These are phyloP conservation scores for Coemansia erecta DNA, from an alignment of 192 early-diverging fungal species.

Conservation along the genomic window DNA sequence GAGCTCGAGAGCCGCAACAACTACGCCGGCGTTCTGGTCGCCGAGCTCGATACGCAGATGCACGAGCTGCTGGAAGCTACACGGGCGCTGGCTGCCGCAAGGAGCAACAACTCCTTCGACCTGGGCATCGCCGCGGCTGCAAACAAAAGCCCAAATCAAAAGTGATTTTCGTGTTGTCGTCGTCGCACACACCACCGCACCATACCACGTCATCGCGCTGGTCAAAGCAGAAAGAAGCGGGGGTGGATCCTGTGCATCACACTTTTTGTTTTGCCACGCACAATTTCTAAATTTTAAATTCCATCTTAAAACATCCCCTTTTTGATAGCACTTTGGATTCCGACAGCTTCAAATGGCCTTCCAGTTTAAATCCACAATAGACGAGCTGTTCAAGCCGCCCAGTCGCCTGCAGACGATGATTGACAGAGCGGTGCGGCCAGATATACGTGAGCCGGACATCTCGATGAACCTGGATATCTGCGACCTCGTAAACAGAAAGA, in stretches of 20 bases:
- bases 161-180: too few relatives aligned
- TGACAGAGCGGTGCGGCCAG: constrained; percentile 78
- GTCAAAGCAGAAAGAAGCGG: too few relatives aligned
- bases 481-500: constrained; percentile 90
- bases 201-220: too few relatives aligned
- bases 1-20: constrained; percentile 23
- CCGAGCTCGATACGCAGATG: constrained; percentile 45
- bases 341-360: constrained; percentile 25
- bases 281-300: too few relatives aligned
- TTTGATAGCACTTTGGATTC: too few relatives aligned
- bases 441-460: constrained; percentile 72
- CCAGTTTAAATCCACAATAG: constrained; percentile 42
- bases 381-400: constrained; percentile 50
- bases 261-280: too few relatives aligned
- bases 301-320: too few relatives aligned
- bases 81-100: constrained; percentile 19
- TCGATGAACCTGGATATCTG: constrained; percentile 92
- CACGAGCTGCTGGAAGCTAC: constrained; percentile 32
- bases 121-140: constrained; percentile 13
- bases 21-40: constrained; percentile 17
- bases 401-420: constrained; percentile 50
- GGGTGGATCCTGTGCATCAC: too few relatives aligned
- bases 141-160: too few relatives aligned
- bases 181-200: too few relatives aligned
- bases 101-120: constrained; percentile 30